Percentiles rank a stretch among this genome's conserved stretches.
These are phyloP conservation scores for thale cress (Arabidopsis thaliana) DNA, from an alignment of 345 rosid species.

Conservation along the genomic window DNA sequence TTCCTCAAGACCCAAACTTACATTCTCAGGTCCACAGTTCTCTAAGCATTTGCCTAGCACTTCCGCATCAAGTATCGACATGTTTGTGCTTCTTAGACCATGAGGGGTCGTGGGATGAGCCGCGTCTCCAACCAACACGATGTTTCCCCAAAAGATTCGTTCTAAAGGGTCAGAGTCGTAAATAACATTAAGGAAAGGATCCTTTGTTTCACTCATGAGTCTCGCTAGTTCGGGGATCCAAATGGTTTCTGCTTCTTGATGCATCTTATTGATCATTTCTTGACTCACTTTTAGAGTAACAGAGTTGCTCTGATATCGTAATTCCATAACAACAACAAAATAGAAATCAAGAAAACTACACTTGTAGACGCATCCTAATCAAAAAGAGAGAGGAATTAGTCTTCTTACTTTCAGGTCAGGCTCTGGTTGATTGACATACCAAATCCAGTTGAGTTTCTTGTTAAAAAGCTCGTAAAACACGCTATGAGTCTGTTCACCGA, in stretches of 20 bases:
- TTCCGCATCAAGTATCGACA: conserved; percentile 74
- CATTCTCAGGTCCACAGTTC: conserved; percentile 55
- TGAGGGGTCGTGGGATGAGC: conserved; percentile 90
- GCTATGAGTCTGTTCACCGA: conserved; percentile 53
- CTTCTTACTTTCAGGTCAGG: conserved; percentile 62
- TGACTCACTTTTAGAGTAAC: conserved; percentile 65
- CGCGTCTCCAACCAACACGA: conserved; percentile 74
- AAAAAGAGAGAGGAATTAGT: background rate
- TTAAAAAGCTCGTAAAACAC: conserved; percentile 67
- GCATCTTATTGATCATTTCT: conserved; percentile 65
- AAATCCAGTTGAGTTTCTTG: conserved; percentile 75
- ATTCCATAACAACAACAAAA: background rate
- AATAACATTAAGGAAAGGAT: conserved; percentile 80
- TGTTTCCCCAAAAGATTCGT: conserved; percentile 58
- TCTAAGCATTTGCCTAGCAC: conserved; percentile 69
- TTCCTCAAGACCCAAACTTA: conserved; percentile 63
- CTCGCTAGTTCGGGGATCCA: conserved; percentile 70
- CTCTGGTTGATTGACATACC: conserved; percentile 77
- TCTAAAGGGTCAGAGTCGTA: conserved; percentile 75
- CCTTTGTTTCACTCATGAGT: conserved; percentile 66
- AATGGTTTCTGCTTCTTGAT: conserved; percentile 63
- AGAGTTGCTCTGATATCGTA: conserved; percentile 58
- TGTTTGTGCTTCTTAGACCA: conserved; percentile 81
- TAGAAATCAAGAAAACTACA: background rate
- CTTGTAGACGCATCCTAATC: background rate